These are phyloP conservation scores for Candida michaelii DNA, from an alignment of 805 yeast species.

Conservation along the genomic window DNA sequence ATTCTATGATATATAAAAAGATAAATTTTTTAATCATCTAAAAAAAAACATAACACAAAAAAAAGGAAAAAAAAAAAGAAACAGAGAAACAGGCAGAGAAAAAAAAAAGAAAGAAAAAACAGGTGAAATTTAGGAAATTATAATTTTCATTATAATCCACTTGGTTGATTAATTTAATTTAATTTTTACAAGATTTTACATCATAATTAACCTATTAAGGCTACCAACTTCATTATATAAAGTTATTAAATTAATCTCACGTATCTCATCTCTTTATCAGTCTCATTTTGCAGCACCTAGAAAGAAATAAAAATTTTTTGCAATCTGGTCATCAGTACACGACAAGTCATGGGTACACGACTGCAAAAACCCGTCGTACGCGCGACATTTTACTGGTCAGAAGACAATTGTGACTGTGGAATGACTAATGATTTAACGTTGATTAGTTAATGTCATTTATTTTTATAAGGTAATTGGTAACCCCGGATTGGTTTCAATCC, in stretches of 20 bases:
- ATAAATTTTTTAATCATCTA: constrained; percentile 7
- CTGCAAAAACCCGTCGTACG: neutral
- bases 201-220: no score
- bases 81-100: neutral
- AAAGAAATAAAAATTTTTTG: constrained; percentile 4
- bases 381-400: constrained; percentile 4
- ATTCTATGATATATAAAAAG: constrained; percentile 3
- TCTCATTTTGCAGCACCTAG: constrained; percentile 6
- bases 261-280: constrained; percentile 8
- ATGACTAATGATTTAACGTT: neutral
- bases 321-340: constrained; percentile 7
- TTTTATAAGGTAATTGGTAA: neutral
- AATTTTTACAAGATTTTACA: no score
- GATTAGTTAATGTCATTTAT: neutral
- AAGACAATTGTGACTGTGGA: constrained; percentile 5
- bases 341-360: constrained; percentile 6
- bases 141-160: no score
- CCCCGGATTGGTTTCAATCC: neutral
- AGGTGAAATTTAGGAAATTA: constrained; percentile 2
- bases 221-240: neutral
- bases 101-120: constrained; percentile 1
- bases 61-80: constrained; percentile 6
- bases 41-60: constrained; percentile 4
- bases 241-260: neutral
- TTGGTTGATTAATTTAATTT: no score